A percentile compares a stretch with the other conserved stretches of the same genome.
These are phyloP conservation scores for Sugiyamaella grinbergsii DNA, from an alignment of 1,139 yeast species.

Conservation along the genomic window DNA sequence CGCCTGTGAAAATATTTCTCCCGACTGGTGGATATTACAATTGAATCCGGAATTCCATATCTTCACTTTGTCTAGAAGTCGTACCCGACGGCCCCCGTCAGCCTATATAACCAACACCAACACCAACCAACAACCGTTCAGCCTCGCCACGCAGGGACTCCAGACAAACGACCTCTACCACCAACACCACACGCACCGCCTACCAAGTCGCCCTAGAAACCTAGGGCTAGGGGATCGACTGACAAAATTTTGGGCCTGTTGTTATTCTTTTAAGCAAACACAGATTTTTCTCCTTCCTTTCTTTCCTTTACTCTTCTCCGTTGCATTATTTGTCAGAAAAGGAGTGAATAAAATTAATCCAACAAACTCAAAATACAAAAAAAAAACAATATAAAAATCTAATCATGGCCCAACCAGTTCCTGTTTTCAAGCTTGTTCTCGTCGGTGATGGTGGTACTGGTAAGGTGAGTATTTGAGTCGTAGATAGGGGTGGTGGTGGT, in stretches of 20 bases:
- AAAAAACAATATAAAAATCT: neutral
- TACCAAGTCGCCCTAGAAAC: slow-evolving; percentile 13
- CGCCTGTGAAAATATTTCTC: too few species aligned
- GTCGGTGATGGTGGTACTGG: slow-evolving; percentile 99
- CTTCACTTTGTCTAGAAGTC: too few species aligned
- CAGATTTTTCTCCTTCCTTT: slow-evolving; percentile 15
- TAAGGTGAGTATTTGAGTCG: slow-evolving; percentile 54
- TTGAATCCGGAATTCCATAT: too few species aligned
- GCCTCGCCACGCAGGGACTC: neutral
- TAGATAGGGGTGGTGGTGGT: neutral
- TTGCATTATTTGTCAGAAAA: slow-evolving; percentile 8
- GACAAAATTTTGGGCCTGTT: slow-evolving; percentile 19
- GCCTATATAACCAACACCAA: too few species aligned
- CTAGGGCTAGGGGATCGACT: slow-evolving; percentile 8
- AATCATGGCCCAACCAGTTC: slow-evolving; percentile 73
- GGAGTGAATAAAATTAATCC: neutral
- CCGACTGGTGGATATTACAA: too few species aligned
- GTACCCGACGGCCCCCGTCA: too few species aligned
- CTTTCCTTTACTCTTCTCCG: slow-evolving; percentile 11
- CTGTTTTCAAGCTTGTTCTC: slow-evolving; percentile 94
- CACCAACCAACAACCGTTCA: too few species aligned
- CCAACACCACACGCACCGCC: too few species aligned
- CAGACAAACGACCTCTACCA: neutral
- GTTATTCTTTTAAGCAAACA: slow-evolving; percentile 15
- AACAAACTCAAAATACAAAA: neutral